Evolutionary conservation across 2,329 filamentous ascomycete genomes (phyloP), one percentile per base, ranked within the genome.

Genomic region (Raffaelea ambrosiae): DNA sequence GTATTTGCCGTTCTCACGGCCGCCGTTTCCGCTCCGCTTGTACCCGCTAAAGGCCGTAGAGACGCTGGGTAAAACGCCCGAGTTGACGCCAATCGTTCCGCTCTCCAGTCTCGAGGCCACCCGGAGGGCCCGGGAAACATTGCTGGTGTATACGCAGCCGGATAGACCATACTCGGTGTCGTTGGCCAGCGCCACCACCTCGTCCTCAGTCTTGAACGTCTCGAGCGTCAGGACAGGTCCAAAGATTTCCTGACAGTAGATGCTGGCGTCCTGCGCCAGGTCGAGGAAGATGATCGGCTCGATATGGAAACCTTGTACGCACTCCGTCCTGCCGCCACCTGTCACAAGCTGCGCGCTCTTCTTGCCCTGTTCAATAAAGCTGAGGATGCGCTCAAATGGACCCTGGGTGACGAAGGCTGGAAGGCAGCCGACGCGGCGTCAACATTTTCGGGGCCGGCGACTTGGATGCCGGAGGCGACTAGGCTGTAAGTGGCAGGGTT

Each of bases 201-300:
- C 75, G 44, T 76, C 72, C 54, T 80, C 76, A 0, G 68, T 71
- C 57, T 74, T 72, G 65, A 80, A 80, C 3, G 66, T 72, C 49
- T 67, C 67, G 39, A 79, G 66, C 16, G 73, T 67, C 0, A 74
- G 67, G 38, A 81, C 76, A 1, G 76, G 76, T 1, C 76, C 75
- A 54, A 81, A 80, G 23, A 80, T 71, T 57, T 80, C 76, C 51
- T 76, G 67, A 7, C 66, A 65, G 59, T 66, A 72, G 47, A 80
- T 72, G 51, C 67, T 60, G 3, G 65, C 63, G 47, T 67, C 60
- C 44, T 69, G 63, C 3, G 63, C 56, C 0, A 68, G 61, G 41
- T 66, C 58, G 22, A 62, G 61, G 58, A 74, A 74, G 33, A 75
- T 62, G 5, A 70, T 70, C 0, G 71, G 71, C 48, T 68, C 59